phyloP scores from a whole-genome alignment of 2,329 filamentous ascomycete species.

The Cladosporium velox region DNA sequence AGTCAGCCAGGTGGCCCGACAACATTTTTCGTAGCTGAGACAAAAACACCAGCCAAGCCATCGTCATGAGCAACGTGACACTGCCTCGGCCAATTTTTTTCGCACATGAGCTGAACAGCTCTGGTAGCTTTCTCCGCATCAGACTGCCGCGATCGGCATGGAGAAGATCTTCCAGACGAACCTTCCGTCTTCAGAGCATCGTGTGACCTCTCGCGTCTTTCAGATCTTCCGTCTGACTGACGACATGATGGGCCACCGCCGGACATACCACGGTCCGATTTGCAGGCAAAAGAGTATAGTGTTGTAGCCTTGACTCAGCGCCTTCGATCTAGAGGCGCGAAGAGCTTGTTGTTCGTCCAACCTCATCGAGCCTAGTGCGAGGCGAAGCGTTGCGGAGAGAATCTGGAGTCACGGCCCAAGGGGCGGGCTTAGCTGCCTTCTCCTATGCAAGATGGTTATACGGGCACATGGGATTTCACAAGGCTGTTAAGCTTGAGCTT shows the following conservation, averaged over 20 bases:
- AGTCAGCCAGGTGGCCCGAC: neutral
- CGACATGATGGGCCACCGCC: slow-evolving; percentile 1
- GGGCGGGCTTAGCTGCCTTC: neutral
- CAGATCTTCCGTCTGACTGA: slow-evolving; percentile 8
- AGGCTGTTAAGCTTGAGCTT: neutral
- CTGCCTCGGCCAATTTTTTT: slow-evolving; percentile 11
- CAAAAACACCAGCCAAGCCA: slow-evolving; percentile 1
- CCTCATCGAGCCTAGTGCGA: neutral
- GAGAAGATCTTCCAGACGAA: slow-evolving; percentile 9
- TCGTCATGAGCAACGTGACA: slow-evolving; percentile 18
- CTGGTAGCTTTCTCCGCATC: neutral
- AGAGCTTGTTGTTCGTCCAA: slow-evolving; percentile 7
- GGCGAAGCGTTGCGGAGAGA: slow-evolving; percentile 10
- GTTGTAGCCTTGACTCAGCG: slow-evolving; percentile 6
- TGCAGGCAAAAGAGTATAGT: neutral
- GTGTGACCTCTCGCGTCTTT: slow-evolving; percentile 8
- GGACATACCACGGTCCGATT: slow-evolving; percentile 7
- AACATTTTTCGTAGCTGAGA: slow-evolving; percentile 8
- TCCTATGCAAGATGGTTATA: neutral
- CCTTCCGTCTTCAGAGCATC: slow-evolving; percentile 8
- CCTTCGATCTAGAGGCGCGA: neutral
- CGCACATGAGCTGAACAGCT: neutral
- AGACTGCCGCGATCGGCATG: slow-evolving; percentile 6
- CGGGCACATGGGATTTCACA: slow-evolving; percentile 6
- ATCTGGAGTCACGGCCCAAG: neutral